Conservation (phyloP, 2,329 filamentous ascomycete species). For the Salinomyces thailandicus region DNA sequence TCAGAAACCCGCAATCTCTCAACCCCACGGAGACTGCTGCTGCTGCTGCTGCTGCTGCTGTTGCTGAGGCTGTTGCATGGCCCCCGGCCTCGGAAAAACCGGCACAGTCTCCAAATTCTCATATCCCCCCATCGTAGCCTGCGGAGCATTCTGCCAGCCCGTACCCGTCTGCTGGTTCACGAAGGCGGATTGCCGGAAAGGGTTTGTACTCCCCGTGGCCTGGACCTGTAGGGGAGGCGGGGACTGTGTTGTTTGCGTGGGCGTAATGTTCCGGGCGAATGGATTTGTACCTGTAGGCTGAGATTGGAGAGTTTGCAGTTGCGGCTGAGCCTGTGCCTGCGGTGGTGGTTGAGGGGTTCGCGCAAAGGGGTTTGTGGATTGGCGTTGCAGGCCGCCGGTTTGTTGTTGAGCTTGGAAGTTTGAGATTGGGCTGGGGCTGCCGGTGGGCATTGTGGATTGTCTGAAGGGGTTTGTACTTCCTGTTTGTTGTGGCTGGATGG, state of each 20-base stretch:
- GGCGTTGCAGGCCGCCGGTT: constrained; percentile 12
- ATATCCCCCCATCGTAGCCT: constrained; percentile 67
- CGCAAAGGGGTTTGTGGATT: constrained; percentile 48
- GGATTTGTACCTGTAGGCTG: constrained; percentile 63
- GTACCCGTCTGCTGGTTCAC: constrained; percentile 79
- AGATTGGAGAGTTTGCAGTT: constrained; percentile 39
- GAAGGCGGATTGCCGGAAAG: constrained; percentile 84
- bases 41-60: constrained; percentile 10
- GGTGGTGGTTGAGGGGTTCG: constrained; percentile 33
- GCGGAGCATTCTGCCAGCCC: constrained; percentile 69
- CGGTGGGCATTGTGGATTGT: constrained; percentile 63
- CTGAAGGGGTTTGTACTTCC: constrained; percentile 81
- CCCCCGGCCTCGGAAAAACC: constrained; percentile 72
- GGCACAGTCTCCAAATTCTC: constrained; percentile 70
- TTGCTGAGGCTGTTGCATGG: constrained; percentile 17
- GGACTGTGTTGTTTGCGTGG: constrained; percentile 29
- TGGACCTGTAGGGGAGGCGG: constrained; percentile 54
- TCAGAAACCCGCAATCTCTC: too few species aligned
- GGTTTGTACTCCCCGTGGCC: constrained; percentile 82
- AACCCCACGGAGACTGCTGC: constrained; percentile 21
- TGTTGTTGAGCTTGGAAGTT: too few species aligned
- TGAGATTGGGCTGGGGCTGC: constrained; percentile 13
- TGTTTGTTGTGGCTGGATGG: constrained; percentile 44
- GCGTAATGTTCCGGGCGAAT: constrained; percentile 48
- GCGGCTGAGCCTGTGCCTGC: constrained; percentile 14